Evolutionary conservation across 164 flowering plant genomes (phyloP).

Genomic region (Macadamia tetraphylla): DNA sequence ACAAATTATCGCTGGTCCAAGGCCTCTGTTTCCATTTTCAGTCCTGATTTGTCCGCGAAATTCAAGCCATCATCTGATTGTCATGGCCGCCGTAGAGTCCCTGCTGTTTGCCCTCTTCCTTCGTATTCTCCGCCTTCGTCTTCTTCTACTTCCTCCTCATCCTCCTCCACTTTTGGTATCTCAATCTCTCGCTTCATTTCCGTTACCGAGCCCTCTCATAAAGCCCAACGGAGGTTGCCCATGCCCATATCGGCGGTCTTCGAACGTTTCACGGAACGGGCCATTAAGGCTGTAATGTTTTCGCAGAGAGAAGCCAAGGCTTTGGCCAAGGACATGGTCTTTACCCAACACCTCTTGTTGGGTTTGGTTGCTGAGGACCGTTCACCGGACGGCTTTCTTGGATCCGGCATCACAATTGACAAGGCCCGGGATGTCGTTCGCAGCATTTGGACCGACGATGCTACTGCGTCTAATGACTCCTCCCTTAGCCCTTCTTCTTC

Average conservation of each 20-base stretch:
- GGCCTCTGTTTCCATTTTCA: constrained; percentile 4
- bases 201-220: background rate
- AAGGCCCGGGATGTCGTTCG: constrained; percentile 51
- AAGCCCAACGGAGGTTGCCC: constrained; percentile 6
- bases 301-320: constrained; percentile 73
- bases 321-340: constrained; percentile 59
- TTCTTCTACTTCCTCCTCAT: constrained; percentile 17
- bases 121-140: constrained; percentile 19
- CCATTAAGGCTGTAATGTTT: constrained; percentile 60
- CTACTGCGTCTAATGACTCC: background rate
- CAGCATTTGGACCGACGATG: constrained; percentile 40
- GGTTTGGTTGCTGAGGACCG: constrained; percentile 74
- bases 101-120: constrained; percentile 6
- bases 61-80: constrained; percentile 10
- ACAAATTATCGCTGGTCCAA: constrained; percentile 10
- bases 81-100: constrained; percentile 8
- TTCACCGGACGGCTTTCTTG: constrained; percentile 49
- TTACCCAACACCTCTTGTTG: constrained; percentile 65
- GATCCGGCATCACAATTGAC: constrained; percentile 52
- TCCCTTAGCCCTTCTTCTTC: constrained; percentile 14
- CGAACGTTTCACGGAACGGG: constrained; percentile 76
- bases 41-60: constrained; percentile 2
- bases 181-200: constrained; percentile 16
- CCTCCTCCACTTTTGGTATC: constrained; percentile 22
- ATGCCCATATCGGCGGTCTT: constrained; percentile 46